Evolutionary conservation across 2,329 filamentous ascomycete genomes (phyloP), one percentile per base, ranked within the genome.

Genomic region (Pseudogymnoascus sp.): DNA sequence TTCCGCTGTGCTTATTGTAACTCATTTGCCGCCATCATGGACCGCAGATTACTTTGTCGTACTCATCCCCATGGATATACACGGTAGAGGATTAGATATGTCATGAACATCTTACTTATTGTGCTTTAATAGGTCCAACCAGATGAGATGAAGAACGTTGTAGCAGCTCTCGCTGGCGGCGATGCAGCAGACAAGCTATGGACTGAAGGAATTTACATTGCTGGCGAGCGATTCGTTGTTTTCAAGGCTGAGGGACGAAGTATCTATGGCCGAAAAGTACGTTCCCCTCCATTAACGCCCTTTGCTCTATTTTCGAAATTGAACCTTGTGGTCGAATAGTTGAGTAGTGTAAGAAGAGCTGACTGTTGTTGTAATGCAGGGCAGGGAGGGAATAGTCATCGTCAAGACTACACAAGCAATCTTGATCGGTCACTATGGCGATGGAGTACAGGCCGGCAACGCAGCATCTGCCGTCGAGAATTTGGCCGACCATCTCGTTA

Each of bases 331-430:
- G 15, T 19, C 15, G 35, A 38, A 38, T 38, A 19, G 35, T 19
- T 38, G 3, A 9, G 35, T 8, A 18, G 19, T 38, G 35, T 15
- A 19, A 19, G 35, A 19, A 19, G 35, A 38, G 35, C 35, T 38
- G 35, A 38, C 35, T 38, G 15, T 19, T n/a, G 10, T 23, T 13
- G 13, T 7, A 39, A 38, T 30, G 59, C 64, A 89, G 85, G 90
- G 89, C 68, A 89, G 86, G 72, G 83, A 86, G 72, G 94, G 94
- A 66, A 76, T 96, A 69, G 80, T 87, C 71, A 83, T 94, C 68
- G 85, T 86, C 75, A 95, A 95, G 81, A 95, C 92, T 69, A 86
- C 81, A 70, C 87, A 94, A 76, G 90, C 91, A 67, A 85, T 97
- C 73, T 83, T 99, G 72, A 77, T 99, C 72, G 89, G 84, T 67